These are phyloP conservation scores for Malus orientalis DNA, from an alignment of 306 rosid species.

Conservation along the genomic window DNA sequence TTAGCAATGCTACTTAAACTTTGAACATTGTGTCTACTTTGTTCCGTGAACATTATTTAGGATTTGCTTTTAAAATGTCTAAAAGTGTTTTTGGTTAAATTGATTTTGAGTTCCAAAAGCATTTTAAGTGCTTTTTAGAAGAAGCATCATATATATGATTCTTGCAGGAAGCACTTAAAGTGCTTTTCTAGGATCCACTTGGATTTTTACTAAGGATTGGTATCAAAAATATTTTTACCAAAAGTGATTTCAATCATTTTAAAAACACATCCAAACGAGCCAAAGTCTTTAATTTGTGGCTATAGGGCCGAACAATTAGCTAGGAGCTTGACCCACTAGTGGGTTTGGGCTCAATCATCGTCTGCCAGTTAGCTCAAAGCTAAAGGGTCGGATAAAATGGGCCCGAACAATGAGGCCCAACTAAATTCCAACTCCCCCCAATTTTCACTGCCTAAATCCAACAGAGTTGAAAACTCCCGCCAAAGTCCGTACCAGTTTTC, in stretches of 20 bases:
- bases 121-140: too few species aligned
- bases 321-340: not conserved
- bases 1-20: not conserved
- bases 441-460: not conserved
- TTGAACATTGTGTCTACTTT: too few species aligned
- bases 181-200: too few species aligned
- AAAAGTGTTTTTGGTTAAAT: too few species aligned
- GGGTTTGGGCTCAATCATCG: not conserved
- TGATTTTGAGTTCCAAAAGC: too few species aligned
- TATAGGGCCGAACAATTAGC: not conserved
- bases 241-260: rapidly evolving
- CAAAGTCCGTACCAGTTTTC: not conserved
- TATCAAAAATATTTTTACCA: too few species aligned
- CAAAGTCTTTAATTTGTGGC: rapidly evolving
- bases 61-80: too few species aligned
- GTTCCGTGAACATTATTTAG: too few species aligned
- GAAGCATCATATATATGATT: too few species aligned
- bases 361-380: not conserved
- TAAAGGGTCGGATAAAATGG: not conserved
- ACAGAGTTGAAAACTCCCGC: not conserved
- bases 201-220: too few species aligned
- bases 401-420: not conserved
- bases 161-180: too few species aligned
- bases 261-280: too few species aligned
- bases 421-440: not conserved